Evolutionary conservation across 768 basidiomycete genomes (phyloP).

Genomic region (Tricholoma sp.): DNA sequence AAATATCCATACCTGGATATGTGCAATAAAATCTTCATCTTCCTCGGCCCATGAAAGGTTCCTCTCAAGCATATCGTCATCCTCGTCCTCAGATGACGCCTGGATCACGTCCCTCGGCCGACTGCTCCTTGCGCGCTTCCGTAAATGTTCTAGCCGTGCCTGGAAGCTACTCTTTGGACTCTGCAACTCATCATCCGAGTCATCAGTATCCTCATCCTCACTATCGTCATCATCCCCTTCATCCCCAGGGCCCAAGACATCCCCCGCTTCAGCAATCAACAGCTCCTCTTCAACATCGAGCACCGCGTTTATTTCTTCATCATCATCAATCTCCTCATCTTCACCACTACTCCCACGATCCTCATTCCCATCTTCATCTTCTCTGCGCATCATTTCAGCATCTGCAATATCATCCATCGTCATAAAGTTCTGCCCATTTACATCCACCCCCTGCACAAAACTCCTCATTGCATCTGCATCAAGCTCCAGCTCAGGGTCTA

Average conservation of each 20-base stretch:
- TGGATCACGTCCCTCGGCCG: conserved; percentile 18
- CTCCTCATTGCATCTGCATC: conserved; percentile 46
- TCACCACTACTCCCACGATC: conserved; percentile 25
- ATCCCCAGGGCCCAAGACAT: conserved; percentile 23
- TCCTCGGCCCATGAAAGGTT: conserved; percentile 36
- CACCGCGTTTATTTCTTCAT: conserved; percentile 24
- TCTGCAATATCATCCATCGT: conserved; percentile 71
- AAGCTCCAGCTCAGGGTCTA: conserved; percentile 54
- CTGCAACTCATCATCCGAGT: conserved; percentile 31
- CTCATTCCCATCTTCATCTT: conserved; percentile 31
- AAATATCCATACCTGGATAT: conserved; percentile 45
- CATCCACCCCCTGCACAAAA: conserved; percentile 19
- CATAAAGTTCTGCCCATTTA: conserved; percentile 25
- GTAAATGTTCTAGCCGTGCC: conserved; percentile 35
- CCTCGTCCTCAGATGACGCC: conserved; percentile 24
- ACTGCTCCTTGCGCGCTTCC: conserved; percentile 23
- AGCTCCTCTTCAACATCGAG: conserved; percentile 42
- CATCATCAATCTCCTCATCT: conserved; percentile 10
- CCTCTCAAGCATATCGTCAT: conserved; percentile 18
- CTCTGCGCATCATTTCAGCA: conserved; percentile 50
- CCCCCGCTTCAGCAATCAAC: conserved; percentile 31
- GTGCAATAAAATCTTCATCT: conserved; percentile 52
- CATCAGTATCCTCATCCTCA: conserved; percentile 20
- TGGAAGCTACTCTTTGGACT: conserved; percentile 43
- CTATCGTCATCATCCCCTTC: conserved; percentile 20